Evolutionary conservation across 768 basidiomycete species (phyloP).

Genomic region (Dentipellis sp.): DNA sequence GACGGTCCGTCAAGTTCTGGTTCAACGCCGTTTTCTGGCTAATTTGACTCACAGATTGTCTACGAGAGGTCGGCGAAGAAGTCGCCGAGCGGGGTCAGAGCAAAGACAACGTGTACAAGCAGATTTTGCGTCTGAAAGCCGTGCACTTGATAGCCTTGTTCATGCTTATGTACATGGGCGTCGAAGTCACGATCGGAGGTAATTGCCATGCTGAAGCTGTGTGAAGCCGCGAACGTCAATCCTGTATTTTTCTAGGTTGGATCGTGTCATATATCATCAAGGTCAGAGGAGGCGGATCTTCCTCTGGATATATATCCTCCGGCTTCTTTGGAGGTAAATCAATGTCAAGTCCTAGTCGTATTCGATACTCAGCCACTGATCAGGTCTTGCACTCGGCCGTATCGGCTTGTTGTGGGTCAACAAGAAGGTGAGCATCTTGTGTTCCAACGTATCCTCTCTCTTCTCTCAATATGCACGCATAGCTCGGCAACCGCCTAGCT

Average conservation of each 20-base stretch:
- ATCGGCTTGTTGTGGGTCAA: neutral
- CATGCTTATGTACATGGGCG: constrained; percentile 37
- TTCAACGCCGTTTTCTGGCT: constrained; percentile 10
- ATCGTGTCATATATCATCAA: constrained; percentile 52
- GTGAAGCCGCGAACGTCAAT: neutral
- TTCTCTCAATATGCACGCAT: neutral
- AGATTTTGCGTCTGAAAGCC: constrained; percentile 22
- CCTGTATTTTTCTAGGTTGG: constrained; percentile 35
- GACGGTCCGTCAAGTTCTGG: constrained; percentile 12
- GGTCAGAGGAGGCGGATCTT: constrained; percentile 34
- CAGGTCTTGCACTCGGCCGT: constrained; percentile 4
- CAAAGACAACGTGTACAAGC: constrained; percentile 33
- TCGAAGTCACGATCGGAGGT: constrained; percentile 25
- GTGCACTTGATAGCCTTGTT: constrained; percentile 39
- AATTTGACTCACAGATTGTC: constrained; percentile 31
- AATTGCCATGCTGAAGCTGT: neutral
- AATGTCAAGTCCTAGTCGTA: neutral
- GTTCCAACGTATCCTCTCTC: too few relatives aligned
- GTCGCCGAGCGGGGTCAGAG: constrained; percentile 26
- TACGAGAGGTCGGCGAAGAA: constrained; percentile 41
- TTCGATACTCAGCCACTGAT: neutral
- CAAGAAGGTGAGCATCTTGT: constrained; percentile 17
- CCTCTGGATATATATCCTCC: constrained; percentile 47
- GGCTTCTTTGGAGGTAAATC: constrained; percentile 45
- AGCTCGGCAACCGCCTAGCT: constrained; percentile 10